Evolutionary conservation across 2,329 filamentous ascomycete species (phyloP), one percentile per base, ranked within the genome.

Genomic region (Fusarium sp.): DNA sequence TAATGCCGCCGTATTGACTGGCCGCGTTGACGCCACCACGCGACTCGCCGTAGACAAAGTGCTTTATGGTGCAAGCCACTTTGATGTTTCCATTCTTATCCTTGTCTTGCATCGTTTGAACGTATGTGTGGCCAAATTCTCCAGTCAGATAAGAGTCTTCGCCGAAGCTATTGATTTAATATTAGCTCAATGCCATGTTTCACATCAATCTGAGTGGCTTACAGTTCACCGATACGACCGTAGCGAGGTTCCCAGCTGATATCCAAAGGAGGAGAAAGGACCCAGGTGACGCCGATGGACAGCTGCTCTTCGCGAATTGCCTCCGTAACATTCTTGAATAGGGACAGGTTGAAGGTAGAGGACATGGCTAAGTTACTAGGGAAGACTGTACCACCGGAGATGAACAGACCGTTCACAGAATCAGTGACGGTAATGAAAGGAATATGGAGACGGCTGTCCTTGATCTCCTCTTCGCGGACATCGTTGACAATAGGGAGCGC

Each of bases 1-100:
- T 80, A 12, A 80, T 63, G 12, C 78, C 79, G 4, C 75, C 76
- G 4, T 73, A 70, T 61, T 77, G 76, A 50, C 75, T 78, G 7
- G 78, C 79, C 1, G 61, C 57, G 66, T 81, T 81, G 48, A 81
- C 74, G 23, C 79, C 78, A 40, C 78, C 79, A 23, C 71, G 75
- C 3, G 64, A 62, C 8, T 71, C 66, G n/a, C 79, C 79, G 40
- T 77, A 81, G 4, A 81, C 72, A 62, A 76, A 81, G 57, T 80
- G 79, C 68, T 81, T 81, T 60, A 80, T 76, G 3, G 78, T 81
- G 4, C 76, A 78, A 3, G 79, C 78, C 6, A 81, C 73, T 50
- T 78, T 78, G 54, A 79, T 53, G 56, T 73, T 78, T 18, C 78
- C 77, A 13, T 75, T 47, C 4, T 74, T 65, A 55, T 80, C 77